A percentile compares a stretch with the other conserved stretches of the same genome.
Evolutionary conservation across 768 basidiomycete species (phyloP).

Genomic region (Lactarius indigo): DNA sequence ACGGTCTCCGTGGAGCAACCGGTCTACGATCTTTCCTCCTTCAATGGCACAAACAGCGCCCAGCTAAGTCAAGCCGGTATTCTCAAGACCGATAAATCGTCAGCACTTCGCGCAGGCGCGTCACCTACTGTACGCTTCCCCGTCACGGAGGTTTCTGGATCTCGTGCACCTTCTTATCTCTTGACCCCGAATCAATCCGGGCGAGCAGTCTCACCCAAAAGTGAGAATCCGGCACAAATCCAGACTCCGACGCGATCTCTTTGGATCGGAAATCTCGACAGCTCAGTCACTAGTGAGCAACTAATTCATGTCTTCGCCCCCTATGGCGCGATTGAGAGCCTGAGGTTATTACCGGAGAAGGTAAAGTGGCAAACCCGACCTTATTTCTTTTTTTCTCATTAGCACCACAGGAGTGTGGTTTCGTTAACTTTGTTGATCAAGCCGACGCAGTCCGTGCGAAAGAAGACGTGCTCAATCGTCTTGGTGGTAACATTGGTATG

Average conservation of each 20-base stretch:
- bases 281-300: constrained; percentile 89
- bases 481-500: constrained; percentile 92
- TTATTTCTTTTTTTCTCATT: constrained; percentile 6
- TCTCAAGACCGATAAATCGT: constrained; percentile 37
- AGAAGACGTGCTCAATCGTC: constrained; percentile 93
- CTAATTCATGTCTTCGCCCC: constrained; percentile 93
- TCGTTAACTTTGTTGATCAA: constrained; percentile 97
- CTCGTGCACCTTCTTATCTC: constrained; percentile 61
- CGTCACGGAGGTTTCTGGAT: constrained; percentile 21
- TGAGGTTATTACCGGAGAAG: constrained; percentile 96
- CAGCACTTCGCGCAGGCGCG: constrained; percentile 10
- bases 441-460: constrained; percentile 96
- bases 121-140: constrained; percentile 27
- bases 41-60: constrained; percentile 37
- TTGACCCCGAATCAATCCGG: constrained; percentile 62
- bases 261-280: constrained; percentile 98
- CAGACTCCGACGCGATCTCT: constrained; percentile 94
- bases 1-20: constrained; percentile 39
- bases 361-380: constrained; percentile 40
- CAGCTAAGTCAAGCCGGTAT: constrained; percentile 26
- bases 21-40: constrained; percentile 47
- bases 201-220: constrained; percentile 80
- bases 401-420: constrained; percentile 82
- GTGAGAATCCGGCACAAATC: constrained; percentile 69
- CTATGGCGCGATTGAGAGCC: constrained; percentile 95